Base-by-base conservation (phyloP, 768 basidiomycete genomes). In the Hebeloma cylindrosporum region DNA sequence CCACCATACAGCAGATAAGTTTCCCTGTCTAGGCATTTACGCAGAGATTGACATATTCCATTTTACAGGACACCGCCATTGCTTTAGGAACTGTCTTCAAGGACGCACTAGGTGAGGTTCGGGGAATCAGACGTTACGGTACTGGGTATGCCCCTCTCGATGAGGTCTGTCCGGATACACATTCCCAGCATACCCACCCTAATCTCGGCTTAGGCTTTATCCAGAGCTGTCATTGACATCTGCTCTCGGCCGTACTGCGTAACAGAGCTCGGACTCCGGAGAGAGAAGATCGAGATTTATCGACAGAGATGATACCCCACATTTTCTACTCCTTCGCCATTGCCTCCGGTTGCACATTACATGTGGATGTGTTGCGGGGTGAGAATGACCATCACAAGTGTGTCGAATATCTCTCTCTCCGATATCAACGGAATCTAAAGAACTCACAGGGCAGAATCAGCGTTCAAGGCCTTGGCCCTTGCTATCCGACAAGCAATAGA, bases 301-400 rank as follows among this genome's bases (percentile, higher is more conserved):
- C 91, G 18, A 92, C 92, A 5, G 96, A 99, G 72, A 97, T 99
- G 94, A 84, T 99, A 43, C 91, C 95, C 23, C 96, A 99, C 63
- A 78, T 99, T 42, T 91, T 99, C 65, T 87, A 96, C 70, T 96
- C 93, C 3, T 99, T 99, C 61, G 90, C 95, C n/a, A 93, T 93
- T 51, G 91, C 92, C 0, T 88, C 95, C 1, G 94, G 94, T 5
- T 86, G 84, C 16, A 98, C 96, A 2, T 73, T 99, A 35, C 95
- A 98, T 60, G 78, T 98, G 39, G 96, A 99, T 59, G 93, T 92
- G 31, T 73, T 99, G 31, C 78, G 93, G 25, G 96, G 96, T 30
- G 86, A 92, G 57, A 99, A 99, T 68, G 96, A 99, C 60, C 96
- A 99, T 64, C 96, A 98, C 68, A 83, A 89, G 95, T 93, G 59